Conservation (phyloP, 108 stramenopile species). For the Cyclotella sp. region DNA sequence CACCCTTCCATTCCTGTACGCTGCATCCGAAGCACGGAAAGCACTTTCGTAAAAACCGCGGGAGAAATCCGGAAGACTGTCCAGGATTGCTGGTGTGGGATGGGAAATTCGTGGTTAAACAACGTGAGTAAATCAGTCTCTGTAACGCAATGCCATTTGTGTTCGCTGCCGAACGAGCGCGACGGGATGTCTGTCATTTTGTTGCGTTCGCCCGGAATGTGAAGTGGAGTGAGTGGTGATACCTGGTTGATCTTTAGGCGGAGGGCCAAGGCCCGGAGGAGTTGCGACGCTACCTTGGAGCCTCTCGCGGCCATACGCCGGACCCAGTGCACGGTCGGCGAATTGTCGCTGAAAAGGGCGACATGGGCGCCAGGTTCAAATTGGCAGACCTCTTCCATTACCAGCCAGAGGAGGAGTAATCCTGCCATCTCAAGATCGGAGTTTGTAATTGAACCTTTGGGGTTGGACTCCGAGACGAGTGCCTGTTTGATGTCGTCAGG, state of each 20-base stretch:
- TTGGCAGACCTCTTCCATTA: conserved; percentile 17
- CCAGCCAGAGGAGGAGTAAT: conserved; percentile 2
- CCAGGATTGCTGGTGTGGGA: conserved; percentile 8
- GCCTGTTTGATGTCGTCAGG: neutral
- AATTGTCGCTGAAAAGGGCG: conserved; percentile 30
- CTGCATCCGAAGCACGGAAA: conserved; percentile 22
- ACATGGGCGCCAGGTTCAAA: neutral
- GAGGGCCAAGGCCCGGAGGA: conserved; percentile 5
- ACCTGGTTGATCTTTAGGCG: neutral
- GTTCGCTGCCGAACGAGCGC: conserved; percentile 9
- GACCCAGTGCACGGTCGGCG: conserved; percentile 16
- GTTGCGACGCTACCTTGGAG: neutral
- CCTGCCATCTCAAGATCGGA: conserved; percentile 52
- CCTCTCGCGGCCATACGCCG: neutral
- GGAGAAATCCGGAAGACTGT: neutral
- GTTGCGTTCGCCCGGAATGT: conserved; percentile 6
- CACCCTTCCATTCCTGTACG: conserved; percentile 24
- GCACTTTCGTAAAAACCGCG: neutral
- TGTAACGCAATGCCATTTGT: neutral
- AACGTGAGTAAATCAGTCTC: neutral
- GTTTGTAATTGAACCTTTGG: conserved; percentile 8
- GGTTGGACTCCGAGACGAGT: neutral
- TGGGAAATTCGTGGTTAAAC: conserved; percentile 5
- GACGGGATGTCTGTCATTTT: conserved; percentile 18
- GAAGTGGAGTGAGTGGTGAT: conserved; percentile 15